Evolutionary conservation across 202 grass and related monocot species (phyloP), one percentile per base, ranked within the genome.

Genomic region (Setaria viridis): DNA sequence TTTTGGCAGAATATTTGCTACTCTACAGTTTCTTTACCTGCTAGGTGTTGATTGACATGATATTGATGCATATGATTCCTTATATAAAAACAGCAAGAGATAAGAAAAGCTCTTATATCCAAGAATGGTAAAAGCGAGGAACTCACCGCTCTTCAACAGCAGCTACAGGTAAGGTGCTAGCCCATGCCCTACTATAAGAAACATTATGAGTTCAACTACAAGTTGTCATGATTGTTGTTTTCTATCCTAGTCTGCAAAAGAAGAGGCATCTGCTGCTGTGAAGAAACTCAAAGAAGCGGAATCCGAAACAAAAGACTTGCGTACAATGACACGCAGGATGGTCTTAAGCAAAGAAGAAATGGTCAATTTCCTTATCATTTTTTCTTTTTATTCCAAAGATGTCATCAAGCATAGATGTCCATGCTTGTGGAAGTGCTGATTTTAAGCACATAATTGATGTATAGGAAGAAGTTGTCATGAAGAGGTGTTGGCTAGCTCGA

Each of bases 401-500:
- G 65, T 9, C 43, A 82, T 9, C 62, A 35, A 54, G 67, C 12
- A 76, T 30, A 65, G 32, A 49, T 65, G 16, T 69, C 77, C 6
- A 29, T 80, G 42, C 30, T 63, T 67, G 13, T 80, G 33, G 20
- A 59, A 62, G 77, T 67, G 11, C 14, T 87, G 67, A 90, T 71
- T 87, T 68, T 5, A 79, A 84, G 65, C 41, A 34, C 55, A 72
- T 67, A 13, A 59, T 70, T 30, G 50, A 81, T 81, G 79, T 80
- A 57, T 72, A 96, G 91, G 92, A 99, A 85, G 96, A 96, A 77
- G 91, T 95, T 86, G 91, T 91, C 63, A 85, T 99, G 68, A 96
- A 99, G 85, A 94, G 96, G 70, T 99, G 93, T 85, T 99, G 96
- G 96, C 94, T 99, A 83, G 91, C 96, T 74, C 90, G 93, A 55